Evolutionary conservation across 2,329 filamentous ascomycete genomes (phyloP), one percentile per base, ranked within the genome.

Genomic region (Colletotrichum abscissum): DNA sequence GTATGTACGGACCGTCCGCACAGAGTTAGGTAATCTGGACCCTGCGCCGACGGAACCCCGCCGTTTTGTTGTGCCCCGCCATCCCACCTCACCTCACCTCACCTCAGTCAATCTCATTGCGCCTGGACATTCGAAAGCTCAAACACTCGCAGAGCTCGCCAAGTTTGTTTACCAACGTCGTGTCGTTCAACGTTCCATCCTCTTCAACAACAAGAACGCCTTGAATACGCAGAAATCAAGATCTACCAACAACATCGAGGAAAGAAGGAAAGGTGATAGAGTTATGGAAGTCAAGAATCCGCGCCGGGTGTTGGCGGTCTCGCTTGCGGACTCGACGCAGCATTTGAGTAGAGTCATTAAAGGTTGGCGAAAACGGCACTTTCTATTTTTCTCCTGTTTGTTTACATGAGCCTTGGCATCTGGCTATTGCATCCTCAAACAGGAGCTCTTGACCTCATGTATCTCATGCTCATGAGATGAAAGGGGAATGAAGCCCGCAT

Each of bases 221-320:
- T 30, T 8, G 12, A n/a, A 14, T n/a, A 19, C 6, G 26, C 26
- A 26, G 30, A 33, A 12, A 11, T 12, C 8, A 11, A 33, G 33
- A 12, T 33, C 11, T 4, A 33, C 30, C 8, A 28, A 55, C 8
- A 33, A 33, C 19, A 52, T 16, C 12, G 16, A 16, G 16, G 2
- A 42, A 42, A 42, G 16, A 16, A 16, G 19, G 19, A 22, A 22
- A 59, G 14, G 30, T 4, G 35, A 33, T 0, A 33, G 19, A n/a
- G n/a, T 55, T 9, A 83, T 82, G 81, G 83, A 87, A 4, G 82
- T 90, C 28, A 76, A 82, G 46, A 88, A 90, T 76, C 87, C 89
- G 12, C 85, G 89, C 63, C 84, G 91, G 33, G 88, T 92, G 67
- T 81, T 92, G 46, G 90, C 89, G 19, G 87, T 92, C 5, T 87